phyloP scores from a whole-genome alignment of 768 basidiomycete genomes.

The Amanita thiersii region DNA sequence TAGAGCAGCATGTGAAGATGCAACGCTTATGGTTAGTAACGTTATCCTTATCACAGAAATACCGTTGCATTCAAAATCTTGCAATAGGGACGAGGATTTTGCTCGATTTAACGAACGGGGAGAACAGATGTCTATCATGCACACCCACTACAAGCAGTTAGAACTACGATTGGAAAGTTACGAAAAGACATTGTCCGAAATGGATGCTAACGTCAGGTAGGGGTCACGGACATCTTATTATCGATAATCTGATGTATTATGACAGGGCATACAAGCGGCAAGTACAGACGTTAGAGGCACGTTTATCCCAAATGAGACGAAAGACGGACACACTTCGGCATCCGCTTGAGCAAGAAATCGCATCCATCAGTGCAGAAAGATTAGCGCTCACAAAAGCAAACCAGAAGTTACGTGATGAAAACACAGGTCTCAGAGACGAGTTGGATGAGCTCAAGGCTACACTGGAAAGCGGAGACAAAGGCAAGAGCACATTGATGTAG shows the following conservation, averaged over 20 bases:
- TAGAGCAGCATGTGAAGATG: conserved; percentile 71
- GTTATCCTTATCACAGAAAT: not conserved
- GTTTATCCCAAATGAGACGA: conserved; percentile 36
- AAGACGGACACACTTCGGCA: conserved; percentile 26
- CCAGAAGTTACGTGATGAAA: conserved; percentile 47
- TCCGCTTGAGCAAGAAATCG: conserved; percentile 31
- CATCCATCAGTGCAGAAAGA: conserved; percentile 39
- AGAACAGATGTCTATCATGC: conserved; percentile 48
- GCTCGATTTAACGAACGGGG: conserved; percentile 58
- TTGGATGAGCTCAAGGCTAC: conserved; percentile 61
- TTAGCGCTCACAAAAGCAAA: conserved; percentile 40
- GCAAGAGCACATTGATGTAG: not conserved
- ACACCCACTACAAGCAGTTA: conserved; percentile 57
- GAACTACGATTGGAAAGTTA: conserved; percentile 53
- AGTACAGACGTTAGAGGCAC: conserved; percentile 56
- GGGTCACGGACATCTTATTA: conserved; percentile 11
- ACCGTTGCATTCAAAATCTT: conserved; percentile 2
- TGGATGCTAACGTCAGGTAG: conserved; percentile 57
- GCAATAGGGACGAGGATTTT: conserved; percentile 65
- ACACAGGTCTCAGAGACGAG: conserved; percentile 34
- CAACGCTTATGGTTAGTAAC: conserved; percentile 67
- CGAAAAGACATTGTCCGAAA: conserved; percentile 39
- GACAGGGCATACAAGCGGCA: conserved; percentile 48
- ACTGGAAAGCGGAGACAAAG: conserved; percentile 40
- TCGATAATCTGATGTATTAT: conserved; percentile 3